These are phyloP conservation scores for Pseudocercospora fuligena DNA, from an alignment of 2,329 filamentous ascomycete species.

Conservation along the genomic window DNA sequence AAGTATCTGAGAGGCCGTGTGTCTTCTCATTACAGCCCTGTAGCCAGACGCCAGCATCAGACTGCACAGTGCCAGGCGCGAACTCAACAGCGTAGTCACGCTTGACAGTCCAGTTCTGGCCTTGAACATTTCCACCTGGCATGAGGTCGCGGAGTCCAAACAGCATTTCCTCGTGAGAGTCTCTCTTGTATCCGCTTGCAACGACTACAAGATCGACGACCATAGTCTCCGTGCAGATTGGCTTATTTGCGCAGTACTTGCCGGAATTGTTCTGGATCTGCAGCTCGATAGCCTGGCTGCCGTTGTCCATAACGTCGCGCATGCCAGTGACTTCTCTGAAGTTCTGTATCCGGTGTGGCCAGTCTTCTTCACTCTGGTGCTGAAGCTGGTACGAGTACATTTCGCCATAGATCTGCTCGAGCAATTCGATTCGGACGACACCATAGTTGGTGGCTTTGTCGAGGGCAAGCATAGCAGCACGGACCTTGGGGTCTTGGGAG, in stretches of 20 bases:
- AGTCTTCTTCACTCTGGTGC: conserved; percentile 70
- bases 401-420: conserved; percentile 84
- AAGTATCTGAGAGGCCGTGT: conserved; percentile 70
- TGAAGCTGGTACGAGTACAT: conserved; percentile 84
- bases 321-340: conserved; percentile 69
- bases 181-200: conserved; percentile 83
- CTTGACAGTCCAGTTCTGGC: conserved; percentile 66
- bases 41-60: conserved; percentile 81
- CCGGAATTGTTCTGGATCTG: conserved; percentile 60
- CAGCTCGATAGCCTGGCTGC: conserved; percentile 60
- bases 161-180: conserved; percentile 79
- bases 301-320: conserved; percentile 32
- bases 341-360: conserved; percentile 81
- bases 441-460: conserved; percentile 92
- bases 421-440: conserved; percentile 86
- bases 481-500: conserved; percentile 65
- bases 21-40: conserved; percentile 94
- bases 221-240: conserved; percentile 57
- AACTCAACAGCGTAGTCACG: conserved; percentile 82
- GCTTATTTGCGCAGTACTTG: conserved; percentile 48
- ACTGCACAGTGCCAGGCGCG: conserved; percentile 67
- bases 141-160: conserved; percentile 68
- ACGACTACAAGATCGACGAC: conserved; percentile 83
- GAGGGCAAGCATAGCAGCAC: conserved; percentile 65
- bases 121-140: conserved; percentile 55